phyloP scores from a whole-genome alignment of 2,329 filamentous ascomycete species.

The Fusarium pilosicola region DNA sequence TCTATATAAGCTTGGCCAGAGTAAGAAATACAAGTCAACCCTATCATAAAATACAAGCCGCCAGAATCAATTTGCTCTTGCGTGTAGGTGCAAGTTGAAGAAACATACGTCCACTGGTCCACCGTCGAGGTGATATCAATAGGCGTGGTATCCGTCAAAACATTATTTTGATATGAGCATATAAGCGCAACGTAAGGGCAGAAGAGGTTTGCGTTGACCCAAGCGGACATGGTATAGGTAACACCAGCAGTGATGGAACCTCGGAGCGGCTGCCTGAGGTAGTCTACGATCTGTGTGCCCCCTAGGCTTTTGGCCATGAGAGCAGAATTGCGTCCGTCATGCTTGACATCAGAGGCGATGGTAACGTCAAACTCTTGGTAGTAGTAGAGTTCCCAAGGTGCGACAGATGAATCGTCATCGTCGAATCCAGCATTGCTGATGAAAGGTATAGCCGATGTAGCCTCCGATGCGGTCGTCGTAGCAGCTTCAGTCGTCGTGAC shows the following conservation, averaged over 20 bases:
- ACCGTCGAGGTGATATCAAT: background rate
- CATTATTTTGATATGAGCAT: background rate
- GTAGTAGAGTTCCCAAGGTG: background rate
- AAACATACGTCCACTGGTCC: background rate
- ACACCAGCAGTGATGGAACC: background rate
- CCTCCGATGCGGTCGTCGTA: background rate
- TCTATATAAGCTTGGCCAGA: background rate
- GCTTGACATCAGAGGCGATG: background rate
- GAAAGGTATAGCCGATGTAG: background rate
- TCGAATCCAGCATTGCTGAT: background rate
- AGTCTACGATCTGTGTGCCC: background rate
- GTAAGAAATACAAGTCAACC: no score
- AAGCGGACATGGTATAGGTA: background rate
- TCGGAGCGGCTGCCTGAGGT: background rate
- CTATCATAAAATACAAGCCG: background rate
- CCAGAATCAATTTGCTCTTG: background rate
- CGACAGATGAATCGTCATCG: background rate
- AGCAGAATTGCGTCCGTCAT: background rate
- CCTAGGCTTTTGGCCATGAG: no score
- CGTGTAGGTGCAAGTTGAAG: background rate
- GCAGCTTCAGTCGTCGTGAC: background rate
- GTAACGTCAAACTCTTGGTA: background rate
- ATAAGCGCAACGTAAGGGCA: accelerated
- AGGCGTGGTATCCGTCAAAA: no score
- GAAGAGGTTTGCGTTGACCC: accelerated